A percentile compares a stretch with the other conserved stretches of the same genome.
Evolutionary conservation across 2,329 filamentous ascomycete genomes (phyloP).

Genomic region (Fusarium tricinctum): DNA sequence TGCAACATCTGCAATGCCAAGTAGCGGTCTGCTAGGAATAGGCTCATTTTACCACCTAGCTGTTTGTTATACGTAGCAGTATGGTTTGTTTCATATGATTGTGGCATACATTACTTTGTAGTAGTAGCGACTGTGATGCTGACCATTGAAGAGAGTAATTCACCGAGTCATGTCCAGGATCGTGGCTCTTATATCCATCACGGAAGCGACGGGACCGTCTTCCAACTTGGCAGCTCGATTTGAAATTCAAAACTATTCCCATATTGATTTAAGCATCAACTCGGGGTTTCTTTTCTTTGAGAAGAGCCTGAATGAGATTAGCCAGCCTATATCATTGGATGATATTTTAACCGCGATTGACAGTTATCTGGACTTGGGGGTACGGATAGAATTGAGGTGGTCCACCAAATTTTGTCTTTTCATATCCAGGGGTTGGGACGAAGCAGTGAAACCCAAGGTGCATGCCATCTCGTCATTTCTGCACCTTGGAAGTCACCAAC

Average conservation of each 20-base stretch:
- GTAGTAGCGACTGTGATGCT: conserved; percentile 10
- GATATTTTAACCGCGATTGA: conserved; percentile 35
- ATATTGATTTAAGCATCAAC: conserved; percentile 13
- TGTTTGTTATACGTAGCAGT: background rate
- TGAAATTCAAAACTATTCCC: background rate
- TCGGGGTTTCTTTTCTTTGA: conserved; percentile 17
- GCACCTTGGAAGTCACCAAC: conserved; percentile 25
- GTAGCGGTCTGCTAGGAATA: conserved; percentile 31
- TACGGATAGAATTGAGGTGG: conserved; percentile 12
- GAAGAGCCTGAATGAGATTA: conserved; percentile 36
- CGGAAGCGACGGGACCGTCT: conserved; percentile 19
- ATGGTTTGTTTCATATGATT: conserved; percentile 17
- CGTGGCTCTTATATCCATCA: background rate
- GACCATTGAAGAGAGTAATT: background rate
- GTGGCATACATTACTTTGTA: conserved; percentile 7
- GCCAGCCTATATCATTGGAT: conserved; percentile 18
- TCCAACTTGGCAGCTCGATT: conserved; percentile 3
- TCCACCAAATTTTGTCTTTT: conserved; percentile 23
- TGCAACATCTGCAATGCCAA: conserved; percentile 12
- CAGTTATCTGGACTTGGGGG: conserved; percentile 22
- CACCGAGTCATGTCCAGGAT: background rate
- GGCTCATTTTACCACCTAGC: background rate
- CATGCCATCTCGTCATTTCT: conserved; percentile 48
- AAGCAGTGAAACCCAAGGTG: conserved; percentile 43
- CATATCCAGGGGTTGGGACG: conserved; percentile 34